Percentiles rank a stretch among this genome's conserved stretches.
phyloP scores from a whole-genome alignment of 2,329 filamentous ascomycete species.

The Aspergillus brunneoviolaceus region DNA sequence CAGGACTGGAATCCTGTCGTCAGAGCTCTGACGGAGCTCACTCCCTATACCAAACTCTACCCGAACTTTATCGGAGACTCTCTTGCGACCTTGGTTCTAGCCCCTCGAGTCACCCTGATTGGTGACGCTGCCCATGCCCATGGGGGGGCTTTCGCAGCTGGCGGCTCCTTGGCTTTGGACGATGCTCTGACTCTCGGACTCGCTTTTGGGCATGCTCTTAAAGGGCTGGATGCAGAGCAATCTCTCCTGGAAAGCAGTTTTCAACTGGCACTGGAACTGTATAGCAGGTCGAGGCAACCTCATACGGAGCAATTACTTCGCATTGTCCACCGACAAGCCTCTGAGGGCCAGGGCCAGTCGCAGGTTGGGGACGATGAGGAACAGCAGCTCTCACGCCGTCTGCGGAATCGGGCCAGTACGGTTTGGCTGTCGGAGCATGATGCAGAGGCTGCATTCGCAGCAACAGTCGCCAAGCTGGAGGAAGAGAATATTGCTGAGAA shows the following conservation, averaged over 20 bases:
- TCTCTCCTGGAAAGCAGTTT: conserved; percentile 21
- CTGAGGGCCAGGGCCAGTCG: background rate
- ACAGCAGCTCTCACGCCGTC: conserved; percentile 32
- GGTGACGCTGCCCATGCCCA: conserved; percentile 34
- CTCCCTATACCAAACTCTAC: conserved; percentile 43
- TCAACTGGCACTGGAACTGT: conserved; percentile 37
- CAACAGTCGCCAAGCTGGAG: no score
- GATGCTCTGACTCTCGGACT: conserved; percentile 44
- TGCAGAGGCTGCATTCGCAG: conserved; percentile 41
- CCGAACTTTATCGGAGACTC: conserved; percentile 46
- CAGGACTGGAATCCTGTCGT: conserved; percentile 47
- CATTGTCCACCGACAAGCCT: conserved; percentile 31
- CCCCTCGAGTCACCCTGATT: conserved; percentile 27
- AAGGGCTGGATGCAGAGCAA: conserved; percentile 13
- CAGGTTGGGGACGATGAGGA: conserved; percentile 37
- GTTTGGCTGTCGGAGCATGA: conserved; percentile 52
- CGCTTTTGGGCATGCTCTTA: conserved; percentile 38
- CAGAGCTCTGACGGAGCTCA: conserved; percentile 42
- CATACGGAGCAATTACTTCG: conserved; percentile 42
- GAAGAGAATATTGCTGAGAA: no score
- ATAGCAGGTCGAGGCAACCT: conserved; percentile 45
- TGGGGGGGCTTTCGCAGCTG: conserved; percentile 32
- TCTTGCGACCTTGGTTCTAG: conserved; percentile 46
- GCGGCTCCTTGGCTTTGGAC: conserved; percentile 32
- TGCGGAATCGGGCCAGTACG: conserved; percentile 39